A percentile compares a stretch with the other conserved stretches of the same genome.
Evolutionary conservation across 768 basidiomycete genomes (phyloP).

Genomic region (Suillus fuscotomentosus): DNA sequence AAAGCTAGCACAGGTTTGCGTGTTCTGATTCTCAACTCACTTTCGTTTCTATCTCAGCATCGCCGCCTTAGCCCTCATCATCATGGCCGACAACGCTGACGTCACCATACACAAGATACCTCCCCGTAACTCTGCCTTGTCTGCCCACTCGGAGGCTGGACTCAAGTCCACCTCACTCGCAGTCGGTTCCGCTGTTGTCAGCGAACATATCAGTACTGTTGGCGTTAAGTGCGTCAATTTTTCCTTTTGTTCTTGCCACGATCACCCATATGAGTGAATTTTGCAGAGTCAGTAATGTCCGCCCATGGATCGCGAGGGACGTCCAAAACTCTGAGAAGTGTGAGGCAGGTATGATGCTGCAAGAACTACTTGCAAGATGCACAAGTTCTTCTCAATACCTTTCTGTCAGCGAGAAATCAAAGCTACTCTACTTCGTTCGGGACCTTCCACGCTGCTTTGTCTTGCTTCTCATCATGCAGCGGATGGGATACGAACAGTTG

Average conservation of each 20-base stretch:
- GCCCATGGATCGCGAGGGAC: background rate
- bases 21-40: background rate
- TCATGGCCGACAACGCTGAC: background rate
- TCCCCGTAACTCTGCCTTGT: background rate
- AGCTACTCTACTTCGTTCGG: slow-evolving; percentile 5
- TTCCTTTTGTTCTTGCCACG: background rate
- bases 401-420: background rate
- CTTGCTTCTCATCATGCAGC: slow-evolving; percentile 11
- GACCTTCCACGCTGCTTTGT: slow-evolving; percentile 12
- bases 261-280: background rate
- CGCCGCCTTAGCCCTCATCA: background rate
- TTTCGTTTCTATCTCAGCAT: background rate
- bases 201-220: background rate
- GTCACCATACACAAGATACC: background rate
- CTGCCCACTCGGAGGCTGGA: background rate
- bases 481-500: slow-evolving; percentile 8
- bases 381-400: background rate
- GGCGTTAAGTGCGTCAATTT: background rate
- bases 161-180: background rate
- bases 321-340: background rate
- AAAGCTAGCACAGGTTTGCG: background rate
- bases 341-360: background rate
- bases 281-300: background rate
- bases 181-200: background rate
- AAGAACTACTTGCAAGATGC: background rate